Conservation (phyloP, 2,329 filamentous ascomycete genomes). For the Clathrospora elynae region DNA sequence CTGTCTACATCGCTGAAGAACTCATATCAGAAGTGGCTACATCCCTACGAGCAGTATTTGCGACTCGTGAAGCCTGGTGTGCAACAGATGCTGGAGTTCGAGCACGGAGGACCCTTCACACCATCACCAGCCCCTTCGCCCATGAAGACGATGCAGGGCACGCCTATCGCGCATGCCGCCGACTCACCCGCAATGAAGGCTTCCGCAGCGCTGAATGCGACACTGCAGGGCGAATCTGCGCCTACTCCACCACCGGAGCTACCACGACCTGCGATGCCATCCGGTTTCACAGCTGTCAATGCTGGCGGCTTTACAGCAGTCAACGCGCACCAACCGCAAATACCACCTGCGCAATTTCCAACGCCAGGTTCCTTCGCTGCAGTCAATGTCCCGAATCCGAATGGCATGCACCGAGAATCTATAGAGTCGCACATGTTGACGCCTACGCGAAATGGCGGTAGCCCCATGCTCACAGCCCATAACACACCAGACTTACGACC, state of each 20-base stretch:
- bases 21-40: conserved; percentile 95
- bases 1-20: conserved; percentile 97
- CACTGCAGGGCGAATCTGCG: conserved; percentile 51
- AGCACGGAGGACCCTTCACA: conserved; percentile 90
- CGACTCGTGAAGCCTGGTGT: conserved; percentile 89
- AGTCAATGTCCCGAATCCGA: conserved; percentile 59
- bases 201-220: conserved; percentile 62
- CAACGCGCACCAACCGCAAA: conserved; percentile 55
- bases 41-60: conserved; percentile 95
- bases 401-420: conserved; percentile 58
- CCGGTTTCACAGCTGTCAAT: conserved; percentile 77
- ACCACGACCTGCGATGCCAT: conserved; percentile 60
- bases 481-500: conserved; percentile 68
- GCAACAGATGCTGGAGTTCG: conserved; percentile 91
- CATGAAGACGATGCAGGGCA: conserved; percentile 61
- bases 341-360: conserved; percentile 27
- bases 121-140: conserved; percentile 76
- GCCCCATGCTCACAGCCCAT: conserved; percentile 67
- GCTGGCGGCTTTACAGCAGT: conserved; percentile 66
- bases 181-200: conserved; percentile 71
- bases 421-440: conserved; percentile 62
- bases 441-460: conserved; percentile 64
- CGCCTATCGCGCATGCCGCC: conserved; percentile 58
- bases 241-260: conserved; percentile 58
- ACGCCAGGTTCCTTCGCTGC: conserved; percentile 58